Evolutionary conservation across 2,329 filamentous ascomycete genomes (phyloP), one percentile per base, ranked within the genome.

Genomic region (Shiraia bambusicola): DNA sequence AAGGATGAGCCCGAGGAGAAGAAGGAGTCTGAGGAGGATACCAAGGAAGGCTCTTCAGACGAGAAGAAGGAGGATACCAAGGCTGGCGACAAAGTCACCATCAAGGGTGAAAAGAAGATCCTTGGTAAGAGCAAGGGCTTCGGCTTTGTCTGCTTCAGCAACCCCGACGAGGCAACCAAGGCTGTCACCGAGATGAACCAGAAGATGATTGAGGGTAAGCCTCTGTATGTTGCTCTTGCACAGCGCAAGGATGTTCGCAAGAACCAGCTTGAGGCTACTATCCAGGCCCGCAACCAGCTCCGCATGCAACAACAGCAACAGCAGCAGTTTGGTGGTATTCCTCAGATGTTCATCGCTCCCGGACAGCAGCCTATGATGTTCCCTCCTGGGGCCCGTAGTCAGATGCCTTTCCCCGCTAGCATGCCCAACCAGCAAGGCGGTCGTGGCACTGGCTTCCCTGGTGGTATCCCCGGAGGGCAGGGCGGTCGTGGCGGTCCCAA

Each of bases 191-290:
- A 98, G 75, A 96, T 97, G 89, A 98, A 98, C 80, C 92, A 97
- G 80, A 90, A 93, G 73, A 98, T 98, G 93, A 80, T 97, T 59
- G 87, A 91, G 72, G 82, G 82, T 76, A 98, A 98, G 84, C 93
- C 93, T 43, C 81, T 98, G 48, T 98, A 98, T 69, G 93, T 98
- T 64, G 93, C 93, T 61, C 83, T 98, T 55, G 93, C 93, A 54
- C 93, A 98, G 81, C 92, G 93, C 76, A 98, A 98, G 84, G 93
- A 98, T 75, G 92, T 98, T 65, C 91, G 93, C 75, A 95, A 96
- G 83, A 95, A 84, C 78, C 93, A 97, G 54, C 88, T 98, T 60
- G 93, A 98, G 80, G 92, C 92, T 64, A 96, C 89, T 75, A 98
- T 98, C 73, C 93, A 97, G 78, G 92, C 93, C 72, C 90, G 93